Conservation (phyloP, 495 filamentous ascomycete species). For the Penicillium argentinense region DNA sequence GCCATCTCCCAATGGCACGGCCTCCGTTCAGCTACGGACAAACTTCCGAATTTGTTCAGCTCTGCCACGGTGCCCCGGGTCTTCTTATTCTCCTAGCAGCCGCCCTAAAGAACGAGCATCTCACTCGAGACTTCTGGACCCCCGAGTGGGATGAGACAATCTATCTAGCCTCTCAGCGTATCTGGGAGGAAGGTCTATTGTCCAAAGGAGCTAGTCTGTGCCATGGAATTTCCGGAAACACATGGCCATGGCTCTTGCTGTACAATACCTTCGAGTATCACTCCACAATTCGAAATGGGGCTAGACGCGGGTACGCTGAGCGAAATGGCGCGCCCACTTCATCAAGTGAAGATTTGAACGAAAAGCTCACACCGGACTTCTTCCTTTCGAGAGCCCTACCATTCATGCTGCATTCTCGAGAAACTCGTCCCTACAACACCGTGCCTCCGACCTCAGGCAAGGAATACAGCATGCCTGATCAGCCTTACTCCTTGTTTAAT, state of each 20-base stretch:
- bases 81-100: conserved; percentile 37
- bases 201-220: conserved; percentile 50
- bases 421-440: conserved; percentile 40
- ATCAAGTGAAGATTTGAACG: conserved; percentile 1
- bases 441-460: conserved; percentile 12
- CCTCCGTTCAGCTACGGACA: conserved; percentile 18
- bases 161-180: conserved; percentile 33
- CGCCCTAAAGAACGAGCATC: conserved; percentile 26
- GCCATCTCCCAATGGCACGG: conserved; percentile 42
- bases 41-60: conserved; percentile 39
- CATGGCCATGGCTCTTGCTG: conserved; percentile 38
- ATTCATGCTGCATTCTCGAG: conserved; percentile 41
- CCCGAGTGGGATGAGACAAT: conserved; percentile 44
- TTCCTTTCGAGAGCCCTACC: conserved; percentile 44
- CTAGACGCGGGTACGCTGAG: conserved; percentile 20
- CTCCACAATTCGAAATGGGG: conserved; percentile 16
- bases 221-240: conserved; percentile 49
- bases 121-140: conserved; percentile 33
- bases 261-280: conserved; percentile 38
- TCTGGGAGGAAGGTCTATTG: conserved; percentile 49
- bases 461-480: conserved; percentile 46
- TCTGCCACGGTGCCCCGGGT: conserved; percentile 49
- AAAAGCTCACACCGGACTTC: conserved; percentile 32
- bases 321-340: conserved; percentile 8
- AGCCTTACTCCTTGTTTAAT: conserved; percentile 43